These are phyloP conservation scores for thale cress (Arabidopsis thaliana) DNA, from an alignment of 345 rosid genomes.

Conservation along the genomic window DNA sequence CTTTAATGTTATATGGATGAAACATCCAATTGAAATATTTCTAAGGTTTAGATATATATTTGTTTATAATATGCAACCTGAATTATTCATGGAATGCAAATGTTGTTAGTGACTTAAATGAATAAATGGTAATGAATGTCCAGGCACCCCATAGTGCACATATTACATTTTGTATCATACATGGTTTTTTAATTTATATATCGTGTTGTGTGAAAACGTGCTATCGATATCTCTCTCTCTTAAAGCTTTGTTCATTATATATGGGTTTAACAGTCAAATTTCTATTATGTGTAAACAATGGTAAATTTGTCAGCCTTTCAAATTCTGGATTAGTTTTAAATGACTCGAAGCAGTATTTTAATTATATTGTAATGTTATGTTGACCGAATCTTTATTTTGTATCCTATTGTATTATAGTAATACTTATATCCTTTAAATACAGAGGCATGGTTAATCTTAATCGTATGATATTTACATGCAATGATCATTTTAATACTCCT, in stretches of 20 bases:
- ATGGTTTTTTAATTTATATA: not conserved
- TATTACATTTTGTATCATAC: constrained; percentile 12
- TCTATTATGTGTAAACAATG: not conserved
- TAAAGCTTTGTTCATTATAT: not conserved
- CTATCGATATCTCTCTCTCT: not conserved
- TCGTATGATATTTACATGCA: not conserved
- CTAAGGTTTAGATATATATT: too few species aligned
- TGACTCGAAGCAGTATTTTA: not conserved
- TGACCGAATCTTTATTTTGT: constrained; percentile 26
- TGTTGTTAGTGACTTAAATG: constrained; percentile 14
- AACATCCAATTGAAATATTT: too few species aligned
- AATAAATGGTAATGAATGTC: not conserved
- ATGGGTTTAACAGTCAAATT: not conserved
- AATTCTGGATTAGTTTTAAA: constrained; percentile 22
- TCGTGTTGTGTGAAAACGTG: constrained; percentile 32
- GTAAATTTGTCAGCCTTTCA: constrained; percentile 9
- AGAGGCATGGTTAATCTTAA: not conserved
- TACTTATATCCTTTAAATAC: not conserved
- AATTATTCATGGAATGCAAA: constrained; percentile 3
- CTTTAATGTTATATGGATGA: too few species aligned
- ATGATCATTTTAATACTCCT: not conserved
- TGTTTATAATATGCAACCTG: not conserved
- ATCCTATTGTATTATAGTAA: not conserved
- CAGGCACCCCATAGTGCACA: constrained; percentile 3
- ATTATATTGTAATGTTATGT: constrained; percentile 8